phyloP scores from a whole-genome alignment of 2,329 filamentous ascomycete genomes.

The Ophiocordyceps sinensis region DNA sequence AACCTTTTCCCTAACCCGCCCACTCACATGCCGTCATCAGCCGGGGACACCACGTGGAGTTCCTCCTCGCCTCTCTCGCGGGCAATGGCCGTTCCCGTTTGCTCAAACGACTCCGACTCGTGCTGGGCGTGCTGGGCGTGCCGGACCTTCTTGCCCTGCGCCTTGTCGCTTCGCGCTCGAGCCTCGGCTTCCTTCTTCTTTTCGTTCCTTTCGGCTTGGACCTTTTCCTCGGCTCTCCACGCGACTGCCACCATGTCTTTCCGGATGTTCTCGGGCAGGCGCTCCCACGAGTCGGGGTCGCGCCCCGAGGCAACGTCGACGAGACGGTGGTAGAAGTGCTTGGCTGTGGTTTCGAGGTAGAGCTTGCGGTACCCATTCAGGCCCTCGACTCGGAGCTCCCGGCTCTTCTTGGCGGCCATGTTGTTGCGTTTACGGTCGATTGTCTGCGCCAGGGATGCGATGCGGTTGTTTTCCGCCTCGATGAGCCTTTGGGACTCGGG shows the following conservation, averaged over 20 bases:
- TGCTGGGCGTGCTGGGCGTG: no score
- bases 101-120: no score
- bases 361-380: constrained; percentile 9
- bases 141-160: no score
- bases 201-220: constrained; percentile 1
- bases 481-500: constrained; percentile 4
- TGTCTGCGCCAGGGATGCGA: constrained; percentile 10
- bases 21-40: no score
- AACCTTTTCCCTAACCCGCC: no score
- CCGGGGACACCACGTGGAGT: no score
- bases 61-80: no score
- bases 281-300: constrained; percentile 7
- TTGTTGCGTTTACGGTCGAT: constrained; percentile 21
- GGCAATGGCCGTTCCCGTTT: no score
- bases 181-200: constrained; percentile 9
- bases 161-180: constrained; percentile 1
- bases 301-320: constrained; percentile 12
- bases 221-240: constrained; percentile 4
- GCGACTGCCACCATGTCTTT: constrained; percentile 9
- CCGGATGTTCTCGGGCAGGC: constrained; percentile 6
- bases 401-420: constrained; percentile 20
- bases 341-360: constrained; percentile 9
- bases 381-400: constrained; percentile 15
- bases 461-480: constrained; percentile 11
- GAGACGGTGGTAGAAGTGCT: constrained; percentile 14